Percentiles rank a stretch among this genome's conserved stretches.
phyloP scores from a whole-genome alignment of 345 rosid genomes.

The Camelina laxa region DNA sequence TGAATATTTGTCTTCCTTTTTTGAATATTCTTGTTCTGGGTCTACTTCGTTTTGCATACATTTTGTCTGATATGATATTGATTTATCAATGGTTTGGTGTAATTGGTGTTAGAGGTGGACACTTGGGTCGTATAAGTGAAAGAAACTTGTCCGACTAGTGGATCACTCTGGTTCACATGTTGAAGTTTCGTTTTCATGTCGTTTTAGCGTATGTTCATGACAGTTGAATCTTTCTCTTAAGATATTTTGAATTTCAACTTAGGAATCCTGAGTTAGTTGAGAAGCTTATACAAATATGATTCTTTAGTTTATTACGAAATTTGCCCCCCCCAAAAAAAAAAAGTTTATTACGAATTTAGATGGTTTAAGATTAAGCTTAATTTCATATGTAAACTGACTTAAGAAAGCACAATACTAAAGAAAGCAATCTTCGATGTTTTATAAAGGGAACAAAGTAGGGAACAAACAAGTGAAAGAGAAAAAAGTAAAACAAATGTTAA shows the following conservation, averaged over 20 bases:
- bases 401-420: constrained; percentile 6
- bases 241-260: constrained; percentile 39
- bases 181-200: constrained; percentile 18
- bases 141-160: constrained; percentile 31
- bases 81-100: neutral
- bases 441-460: constrained; percentile 5
- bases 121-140: constrained; percentile 25
- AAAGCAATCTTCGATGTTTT: constrained; percentile 4
- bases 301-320: neutral
- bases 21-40: constrained; percentile 21
- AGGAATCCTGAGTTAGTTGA: constrained; percentile 19
- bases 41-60: neutral
- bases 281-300: neutral
- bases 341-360: too few relatives aligned
- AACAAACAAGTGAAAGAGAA: constrained; percentile 9
- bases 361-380: neutral
- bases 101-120: constrained; percentile 11
- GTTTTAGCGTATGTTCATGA: constrained; percentile 24
- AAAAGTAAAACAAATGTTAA: neutral
- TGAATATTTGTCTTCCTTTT: constrained; percentile 15
- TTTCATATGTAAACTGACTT: neutral
- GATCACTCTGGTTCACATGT: constrained; percentile 39
- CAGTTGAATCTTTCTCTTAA: constrained; percentile 28
- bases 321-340: too few relatives aligned
- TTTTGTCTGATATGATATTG: neutral